Evolutionary conservation across 208 protist genomes (phyloP), one percentile per base, ranked within the genome.

Genomic region (Leishmania major): DNA sequence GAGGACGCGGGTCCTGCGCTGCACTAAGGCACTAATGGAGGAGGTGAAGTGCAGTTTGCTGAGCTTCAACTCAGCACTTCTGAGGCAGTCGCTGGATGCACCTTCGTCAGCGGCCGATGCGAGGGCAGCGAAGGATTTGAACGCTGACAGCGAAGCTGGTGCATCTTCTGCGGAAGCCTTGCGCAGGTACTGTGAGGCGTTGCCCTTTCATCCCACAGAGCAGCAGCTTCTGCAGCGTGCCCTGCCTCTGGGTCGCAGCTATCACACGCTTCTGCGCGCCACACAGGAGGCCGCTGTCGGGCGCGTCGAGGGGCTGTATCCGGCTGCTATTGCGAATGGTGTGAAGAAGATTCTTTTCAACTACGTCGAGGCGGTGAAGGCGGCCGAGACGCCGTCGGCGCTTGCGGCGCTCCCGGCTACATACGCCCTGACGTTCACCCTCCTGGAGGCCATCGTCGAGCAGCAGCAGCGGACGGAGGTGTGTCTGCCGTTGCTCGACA

Each of bases 21-120:
- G 0, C 15, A 40, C 47, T 31, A 75, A 19, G 22, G 28, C 69
- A 74, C 80, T 28, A 49, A 97, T 97, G 94, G 94, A 97, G 84
- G 94, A 97, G 77, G 64, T 97, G n/a, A 89, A 96, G 83, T 96
- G 93, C 80, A 81, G 62, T 37, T 89, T 97, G 59, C 87, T 96
- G 57, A 93, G 94, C 22, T 95, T 97, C 70, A 80, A 80, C 74
- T 96, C 94, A 40, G 80, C 60, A n/a, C 64, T 90, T 10, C 75
- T 97, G 22, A 59, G 71, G 60, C 75, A 73, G 60, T 64, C 80
- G 17, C 77, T 83, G 3, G 43, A 75, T 3, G 17, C 73, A 13
- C 28, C 45, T 49, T 74, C 69, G 69, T 53, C 69, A 10, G 37
- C 59, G 22, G 47, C 84, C 19, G 35, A 28, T 22, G 25, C 22